A percentile compares a stretch with the other conserved stretches of the same genome.
phyloP scores from a whole-genome alignment of 2,329 filamentous ascomycete species.

The Neonectria neomacrospora region DNA sequence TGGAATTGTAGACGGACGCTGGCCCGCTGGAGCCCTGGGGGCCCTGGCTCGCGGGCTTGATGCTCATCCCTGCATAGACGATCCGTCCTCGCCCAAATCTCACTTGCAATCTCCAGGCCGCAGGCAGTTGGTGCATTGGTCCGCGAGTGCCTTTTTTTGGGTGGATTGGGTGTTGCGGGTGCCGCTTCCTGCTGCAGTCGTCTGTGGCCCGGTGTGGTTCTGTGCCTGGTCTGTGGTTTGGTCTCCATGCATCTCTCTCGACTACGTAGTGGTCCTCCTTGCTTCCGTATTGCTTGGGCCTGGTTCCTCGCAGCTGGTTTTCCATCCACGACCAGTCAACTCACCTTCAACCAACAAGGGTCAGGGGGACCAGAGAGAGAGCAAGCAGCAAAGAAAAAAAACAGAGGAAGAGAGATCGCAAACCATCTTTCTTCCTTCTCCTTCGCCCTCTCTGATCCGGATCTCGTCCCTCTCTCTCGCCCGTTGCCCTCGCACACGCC shows the following conservation, averaged over 20 bases:
- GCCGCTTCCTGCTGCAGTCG: slow-evolving; percentile 18
- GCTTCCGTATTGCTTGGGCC: slow-evolving; percentile 6
- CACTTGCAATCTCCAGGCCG: slow-evolving; percentile 46
- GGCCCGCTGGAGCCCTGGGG: slow-evolving; percentile 31
- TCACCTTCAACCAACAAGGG: slow-evolving; percentile 33
- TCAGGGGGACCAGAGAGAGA: slow-evolving; percentile 26
- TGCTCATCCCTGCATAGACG: slow-evolving; percentile 49
- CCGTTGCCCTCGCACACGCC: slow-evolving; percentile 6
- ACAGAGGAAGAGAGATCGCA: slow-evolving; percentile 28
- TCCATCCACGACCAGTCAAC: slow-evolving; percentile 23
- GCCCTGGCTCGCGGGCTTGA: slow-evolving; percentile 38
- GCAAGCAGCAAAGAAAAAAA: slow-evolving; percentile 26
- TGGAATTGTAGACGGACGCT: slow-evolving; percentile 15
- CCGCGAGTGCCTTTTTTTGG: slow-evolving; percentile 24
- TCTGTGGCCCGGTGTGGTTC: not conserved
- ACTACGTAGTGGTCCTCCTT: slow-evolving; percentile 15
- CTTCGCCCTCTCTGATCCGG: slow-evolving; percentile 20
- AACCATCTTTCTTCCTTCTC: slow-evolving; percentile 22
- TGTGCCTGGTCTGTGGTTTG: slow-evolving; percentile 5
- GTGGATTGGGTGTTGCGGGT: slow-evolving; percentile 18
- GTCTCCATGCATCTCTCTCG: not conserved
- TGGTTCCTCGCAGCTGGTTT: slow-evolving; percentile 25
- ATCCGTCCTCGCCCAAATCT: slow-evolving; percentile 48
- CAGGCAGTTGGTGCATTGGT: slow-evolving; percentile 25
- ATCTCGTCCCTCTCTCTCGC: slow-evolving; percentile 12